Conservation (phyloP, 2,329 filamentous ascomycete species). For the Neoscytalidium dimidiatum region DNA sequence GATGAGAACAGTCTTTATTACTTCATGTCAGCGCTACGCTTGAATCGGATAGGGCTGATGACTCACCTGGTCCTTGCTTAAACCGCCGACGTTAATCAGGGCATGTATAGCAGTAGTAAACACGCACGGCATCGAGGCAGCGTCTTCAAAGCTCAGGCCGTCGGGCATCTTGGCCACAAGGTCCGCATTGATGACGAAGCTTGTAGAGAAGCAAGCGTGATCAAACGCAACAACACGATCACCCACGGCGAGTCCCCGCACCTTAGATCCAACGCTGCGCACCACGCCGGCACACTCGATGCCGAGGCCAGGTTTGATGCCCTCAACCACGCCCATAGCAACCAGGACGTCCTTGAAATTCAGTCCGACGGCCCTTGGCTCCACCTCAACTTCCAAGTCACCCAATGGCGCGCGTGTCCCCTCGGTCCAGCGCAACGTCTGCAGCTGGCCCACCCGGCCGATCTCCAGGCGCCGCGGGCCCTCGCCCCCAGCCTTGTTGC, state of each 20-base stretch:
- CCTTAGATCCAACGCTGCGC: slow-evolving; percentile 25
- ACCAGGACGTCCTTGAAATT: slow-evolving; percentile 27
- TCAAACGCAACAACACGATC: slow-evolving; percentile 24
- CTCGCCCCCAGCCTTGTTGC: background rate
- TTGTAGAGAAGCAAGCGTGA: slow-evolving; percentile 2
- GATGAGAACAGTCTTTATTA: slow-evolving; percentile 22
- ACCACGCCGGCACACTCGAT: slow-evolving; percentile 21
- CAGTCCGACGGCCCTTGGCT: slow-evolving; percentile 24
- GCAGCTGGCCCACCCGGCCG: slow-evolving; percentile 25
- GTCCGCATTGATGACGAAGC: slow-evolving; percentile 4
- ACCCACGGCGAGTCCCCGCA: slow-evolving; percentile 21
- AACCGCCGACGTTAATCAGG: slow-evolving; percentile 26
- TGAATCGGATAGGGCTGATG: too few relatives aligned
- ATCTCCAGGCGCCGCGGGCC: slow-evolving; percentile 19
- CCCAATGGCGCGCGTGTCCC: background rate
- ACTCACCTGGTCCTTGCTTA: slow-evolving; percentile 24
- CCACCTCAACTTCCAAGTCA: slow-evolving; percentile 25
- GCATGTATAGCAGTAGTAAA: slow-evolving; percentile 29
- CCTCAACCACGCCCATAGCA: slow-evolving; percentile 30
- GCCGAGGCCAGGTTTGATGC: slow-evolving; percentile 21
- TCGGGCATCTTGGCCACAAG: slow-evolving; percentile 29
- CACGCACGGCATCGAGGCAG: slow-evolving; percentile 27
- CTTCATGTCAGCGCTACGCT: slow-evolving; percentile 2
- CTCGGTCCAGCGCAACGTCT: slow-evolving; percentile 26
- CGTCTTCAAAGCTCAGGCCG: slow-evolving; percentile 29